Evolutionary conservation across 371 early-diverging fungal species (phyloP), one percentile per base, ranked within the genome.

Genomic region (Mucor sp.): DNA sequence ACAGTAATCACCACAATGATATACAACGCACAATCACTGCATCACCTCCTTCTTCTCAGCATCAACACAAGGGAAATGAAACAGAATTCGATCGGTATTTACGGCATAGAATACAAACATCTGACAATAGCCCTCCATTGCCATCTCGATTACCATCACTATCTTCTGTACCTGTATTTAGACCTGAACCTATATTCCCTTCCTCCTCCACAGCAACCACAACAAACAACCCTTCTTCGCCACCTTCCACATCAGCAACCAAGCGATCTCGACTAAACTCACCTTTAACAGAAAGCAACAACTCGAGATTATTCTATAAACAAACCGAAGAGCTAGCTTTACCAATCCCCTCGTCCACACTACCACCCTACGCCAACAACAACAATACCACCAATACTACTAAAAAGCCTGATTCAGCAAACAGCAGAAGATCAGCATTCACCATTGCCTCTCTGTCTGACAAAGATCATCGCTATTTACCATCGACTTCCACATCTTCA

Each of bases 131-230:
- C 23, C 69, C 65, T 6, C 72, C 64, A 50, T 11, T 68, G 27
- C 71, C 77, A 9, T 67, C 80, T 35, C 57, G 69, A 65, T 35
- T 72, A 21, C 69, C 73, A 28, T 69, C 72, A 4, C 39, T 72
- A 30, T 61, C 68, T 27, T 19, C 72, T 57, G 33, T 74, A 62
- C 62, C 69, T 50, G 68, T 74, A 27, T 70, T 74, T 65, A 67
- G 78, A 35, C 81, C 81, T 25, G 81, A 78, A 63, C 78, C 81
- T 19, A 62, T 76, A 4, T 72, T 76, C 32, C 78, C 78, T 14
- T 19, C 48, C 43, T 28, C 39, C 11, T 17, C 47, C n/a, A 6
- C 60, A 48, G 23, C 59, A 37, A 37, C 59, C 14, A 60, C 41
- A 11, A 48, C 44, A 30, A 61, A 43, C 19, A 61, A 44, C 19